Base-by-base conservation (phyloP, 1,284 basidiomycete species). In the Xerocomus cyaneibrunnescens region DNA sequence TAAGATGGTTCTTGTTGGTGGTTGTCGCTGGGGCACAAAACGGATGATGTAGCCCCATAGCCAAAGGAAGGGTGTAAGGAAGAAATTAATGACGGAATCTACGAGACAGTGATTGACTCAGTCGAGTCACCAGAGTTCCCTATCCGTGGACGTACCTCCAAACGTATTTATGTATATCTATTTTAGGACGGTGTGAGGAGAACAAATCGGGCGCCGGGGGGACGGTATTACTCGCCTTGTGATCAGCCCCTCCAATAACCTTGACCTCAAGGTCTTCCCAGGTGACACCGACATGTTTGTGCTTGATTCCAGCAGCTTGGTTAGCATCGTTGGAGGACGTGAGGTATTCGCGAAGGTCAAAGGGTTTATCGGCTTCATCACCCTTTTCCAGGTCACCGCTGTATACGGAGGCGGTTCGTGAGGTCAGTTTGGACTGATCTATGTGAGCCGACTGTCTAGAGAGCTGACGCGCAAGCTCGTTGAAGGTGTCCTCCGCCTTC, bases 231-330 rank as follows among this genome's bases (percentile, higher is more conserved):
- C 71, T 36, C 46, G 79, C 85, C 73, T 87, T 87, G 62, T 72
- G 76, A 62, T 76, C 74, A 19, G 68, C 69, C 37, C 85, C 85
- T 23, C 89, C 90, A 2, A 78, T 67, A 25, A 86, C 89, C 17
- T 85, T 75, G 41, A 94, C 92, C 51, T 85, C 77, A 1, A 92
- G 70, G 57, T 85, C 76, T 46, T 89, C 79, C 86, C 89, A 93
- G 22, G 83, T 81, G 27, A 92, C 88, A 32, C 90, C 90, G 32
- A 93, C 87, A 57, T 85, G 83, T 74, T 95, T 95, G 69, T 86
- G 85, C 61, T 84, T 83, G 62, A 94, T 87, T 5, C 89, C 90
- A 7, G 87, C 85, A 25, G 74, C 68, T 54, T 91, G 83, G 51
- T 80, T 76, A 7, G 80, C 80, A 54, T 86, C 80, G 58, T 85